Percentiles rank a stretch among this genome's conserved stretches.
These are phyloP conservation scores for Bothriochloa decipiens DNA, from an alignment of 176 grass and related monocot genomes.

Conservation along the genomic window DNA sequence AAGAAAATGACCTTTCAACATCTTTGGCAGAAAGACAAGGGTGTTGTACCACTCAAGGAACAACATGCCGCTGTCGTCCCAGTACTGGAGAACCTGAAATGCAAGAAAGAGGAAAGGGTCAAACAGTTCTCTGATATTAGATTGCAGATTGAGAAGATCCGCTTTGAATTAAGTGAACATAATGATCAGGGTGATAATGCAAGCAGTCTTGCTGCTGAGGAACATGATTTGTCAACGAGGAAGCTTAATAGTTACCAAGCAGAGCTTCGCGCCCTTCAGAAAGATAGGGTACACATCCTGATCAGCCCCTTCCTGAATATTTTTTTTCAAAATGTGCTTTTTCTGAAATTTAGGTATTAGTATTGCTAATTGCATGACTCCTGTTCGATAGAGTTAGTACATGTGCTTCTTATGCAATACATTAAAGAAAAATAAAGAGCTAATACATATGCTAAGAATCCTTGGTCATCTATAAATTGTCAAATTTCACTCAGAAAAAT, in stretches of 20 bases:
- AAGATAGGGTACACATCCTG: not conserved
- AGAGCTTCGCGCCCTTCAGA: conserved; percentile 75
- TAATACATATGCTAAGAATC: conserved; percentile 21
- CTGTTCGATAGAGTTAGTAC: not conserved
- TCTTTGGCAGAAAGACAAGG: conserved; percentile 77
- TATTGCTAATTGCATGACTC: conserved; percentile 14
- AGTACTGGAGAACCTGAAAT: conserved; percentile 70
- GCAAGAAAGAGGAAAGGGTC: conserved; percentile 75
- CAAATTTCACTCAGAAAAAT: not conserved
- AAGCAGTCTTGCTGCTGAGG: conserved; percentile 43
- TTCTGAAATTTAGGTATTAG: conserved; percentile 8
- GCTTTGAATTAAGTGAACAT: conserved; percentile 61
- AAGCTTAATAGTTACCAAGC: conserved; percentile 74
- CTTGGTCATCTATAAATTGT: not conserved
- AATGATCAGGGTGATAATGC: conserved; percentile 29
- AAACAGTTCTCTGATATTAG: conserved; percentile 69
- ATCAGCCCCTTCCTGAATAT: too few species aligned
- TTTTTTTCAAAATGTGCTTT: not conserved
- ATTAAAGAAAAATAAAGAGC: not conserved
- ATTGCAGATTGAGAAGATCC: conserved; percentile 82
- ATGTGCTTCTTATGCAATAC: not conserved
- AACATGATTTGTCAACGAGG: conserved; percentile 78
- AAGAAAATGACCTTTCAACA: conserved; percentile 17
- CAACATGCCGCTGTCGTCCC: conserved; percentile 66
- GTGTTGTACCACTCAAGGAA: conserved; percentile 61